phyloP scores from a whole-genome alignment of 305 asterid genomes.

The Fraxinus platypoda region DNA sequence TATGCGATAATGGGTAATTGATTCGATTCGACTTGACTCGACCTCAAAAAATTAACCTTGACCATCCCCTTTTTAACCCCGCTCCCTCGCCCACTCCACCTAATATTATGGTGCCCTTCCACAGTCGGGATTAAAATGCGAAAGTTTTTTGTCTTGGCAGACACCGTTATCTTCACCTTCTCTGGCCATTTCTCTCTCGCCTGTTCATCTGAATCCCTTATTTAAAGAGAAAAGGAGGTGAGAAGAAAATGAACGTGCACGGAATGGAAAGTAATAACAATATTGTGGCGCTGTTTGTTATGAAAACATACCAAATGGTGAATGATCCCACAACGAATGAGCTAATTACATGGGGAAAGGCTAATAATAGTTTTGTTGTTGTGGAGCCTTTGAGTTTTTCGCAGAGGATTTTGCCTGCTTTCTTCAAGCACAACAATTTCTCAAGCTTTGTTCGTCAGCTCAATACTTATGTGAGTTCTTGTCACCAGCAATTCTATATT shows the following conservation, averaged over 20 bases:
- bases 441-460: slow-evolving; percentile 93
- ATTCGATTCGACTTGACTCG: accelerated
- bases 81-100: slow-evolving; percentile 19
- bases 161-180: background rate
- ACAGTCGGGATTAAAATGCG: slow-evolving; percentile 25
- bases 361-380: slow-evolving; percentile 70
- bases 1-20: too few species aligned
- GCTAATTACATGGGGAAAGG: slow-evolving; percentile 61
- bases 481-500: background rate
- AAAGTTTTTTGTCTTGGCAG: background rate
- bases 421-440: slow-evolving; percentile 84
- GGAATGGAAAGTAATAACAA: slow-evolving; percentile 43
- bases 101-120: slow-evolving; percentile 27
- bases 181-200: background rate
- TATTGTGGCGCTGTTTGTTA: slow-evolving; percentile 62
- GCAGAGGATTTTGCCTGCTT: slow-evolving; percentile 59
- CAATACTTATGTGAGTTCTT: slow-evolving; percentile 73
- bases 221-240: background rate
- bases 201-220: background rate
- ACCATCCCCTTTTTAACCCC: background rate
- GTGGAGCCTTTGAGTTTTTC: slow-evolving; percentile 69
- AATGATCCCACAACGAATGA: slow-evolving; percentile 55
- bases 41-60: background rate
- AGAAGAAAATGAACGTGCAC: background rate
- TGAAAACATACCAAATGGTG: slow-evolving; percentile 88